Base-by-base conservation (phyloP, 176 grass and related monocot genomes). In the Puccinellia tenuiflora region DNA sequence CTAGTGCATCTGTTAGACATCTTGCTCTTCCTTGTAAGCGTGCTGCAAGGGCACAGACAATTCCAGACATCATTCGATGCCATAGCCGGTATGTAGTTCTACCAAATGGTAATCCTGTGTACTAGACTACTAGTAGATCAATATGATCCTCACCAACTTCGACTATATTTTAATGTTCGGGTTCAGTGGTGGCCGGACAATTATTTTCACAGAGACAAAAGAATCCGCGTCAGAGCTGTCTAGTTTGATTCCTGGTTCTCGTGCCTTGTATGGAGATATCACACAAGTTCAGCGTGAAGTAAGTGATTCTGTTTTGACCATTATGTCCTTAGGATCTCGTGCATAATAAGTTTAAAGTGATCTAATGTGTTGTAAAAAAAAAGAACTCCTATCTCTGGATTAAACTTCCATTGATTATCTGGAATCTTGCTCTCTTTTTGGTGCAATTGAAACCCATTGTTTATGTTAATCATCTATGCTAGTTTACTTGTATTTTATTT, bases 171-270 rank as follows among this genome's bases (percentile, higher is more conserved):
- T 80, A 73, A 59, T 76, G 42, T 88, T 64, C 29, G n/a, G 47
- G 3, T 85, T 79, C 73, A 99, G 96, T 37, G 93, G 93, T 13
- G 89, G 93, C 5, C 89, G 96, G 5, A 99, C 91, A n/a, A 99
- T 99, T 87, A 96, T 99, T 64, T 99, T 99, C 81, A 89, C 96
- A 0, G 96, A 99, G 85, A 99, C 96, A 1, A 99, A 96, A 76
- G 93, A 94, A 35, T 79, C 66, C 40, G 87, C 93, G 53, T 92
- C 93, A 45, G 89, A 92, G 61, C 87, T 99, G 35, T 82, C 89
- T 86, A 80, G 91, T 25, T 83, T 96, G 89, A 88, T 99, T 33
- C 26, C 93, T 85, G 96, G 89, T 40, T 78, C 93, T 35, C 86
- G 89, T 59, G 96, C 96, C 54, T 91, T 99, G 87, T 89, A 99